Evolutionary conservation across 345 rosid genomes (phyloP).

Genomic region (Crucihimalaya himalaica): DNA sequence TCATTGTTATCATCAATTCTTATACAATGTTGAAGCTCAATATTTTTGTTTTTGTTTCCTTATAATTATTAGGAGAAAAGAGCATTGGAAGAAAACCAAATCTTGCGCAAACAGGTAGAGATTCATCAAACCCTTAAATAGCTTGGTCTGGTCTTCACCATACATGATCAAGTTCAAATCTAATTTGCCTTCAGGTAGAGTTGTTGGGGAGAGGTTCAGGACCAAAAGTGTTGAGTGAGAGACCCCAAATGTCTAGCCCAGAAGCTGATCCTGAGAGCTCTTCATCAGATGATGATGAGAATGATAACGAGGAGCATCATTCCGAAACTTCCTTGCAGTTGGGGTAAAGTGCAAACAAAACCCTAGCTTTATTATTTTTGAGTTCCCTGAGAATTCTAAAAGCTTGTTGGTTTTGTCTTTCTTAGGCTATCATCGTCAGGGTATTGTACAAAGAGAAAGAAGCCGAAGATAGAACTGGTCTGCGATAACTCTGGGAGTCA

Average conservation of each 20-base stretch:
- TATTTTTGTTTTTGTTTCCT: conserved; percentile 1
- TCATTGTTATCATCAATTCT: background rate
- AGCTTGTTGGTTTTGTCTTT: background rate
- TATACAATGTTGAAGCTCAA: background rate
- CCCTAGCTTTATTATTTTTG: conserved; percentile 17
- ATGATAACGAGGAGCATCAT: conserved; percentile 30
- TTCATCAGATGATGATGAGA: conserved; percentile 33
- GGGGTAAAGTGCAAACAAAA: conserved; percentile 32
- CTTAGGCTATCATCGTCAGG: conserved; percentile 24
- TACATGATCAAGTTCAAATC: background rate
- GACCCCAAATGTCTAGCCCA: conserved; percentile 23
- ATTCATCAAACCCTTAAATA: background rate
- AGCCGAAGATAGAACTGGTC: conserved; percentile 26
- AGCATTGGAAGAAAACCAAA: conserved; percentile 42
- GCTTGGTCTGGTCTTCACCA: background rate
- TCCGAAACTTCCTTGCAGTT: conserved; percentile 44
- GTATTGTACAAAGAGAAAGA: conserved; percentile 29
- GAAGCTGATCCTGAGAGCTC: conserved; percentile 35
- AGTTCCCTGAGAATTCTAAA: background rate
- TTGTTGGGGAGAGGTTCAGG: conserved; percentile 33
- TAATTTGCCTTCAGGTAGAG: conserved; percentile 26
- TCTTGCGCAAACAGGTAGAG: conserved; percentile 39
- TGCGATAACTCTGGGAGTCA: conserved; percentile 43
- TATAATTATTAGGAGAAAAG: conserved; percentile 25
- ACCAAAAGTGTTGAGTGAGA: conserved; percentile 20